phyloP scores from a whole-genome alignment of 345 rosid species.

The Bretschneidera sinensis region DNA sequence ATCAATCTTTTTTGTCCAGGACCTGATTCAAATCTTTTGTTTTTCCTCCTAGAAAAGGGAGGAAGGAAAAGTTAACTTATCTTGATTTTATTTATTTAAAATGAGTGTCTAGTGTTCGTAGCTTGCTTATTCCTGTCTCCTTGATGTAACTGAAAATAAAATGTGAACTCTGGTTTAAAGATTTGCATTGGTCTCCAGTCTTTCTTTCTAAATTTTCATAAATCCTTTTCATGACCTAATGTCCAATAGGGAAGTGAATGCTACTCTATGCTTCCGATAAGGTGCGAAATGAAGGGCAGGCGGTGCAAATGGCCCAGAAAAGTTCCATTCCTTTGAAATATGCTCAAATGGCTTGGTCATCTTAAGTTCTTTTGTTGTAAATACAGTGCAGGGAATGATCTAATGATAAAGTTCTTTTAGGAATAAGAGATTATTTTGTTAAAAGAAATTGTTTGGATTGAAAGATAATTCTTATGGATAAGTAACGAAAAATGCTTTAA shows the following conservation, averaged over 20 bases:
- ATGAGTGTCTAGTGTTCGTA: neutral
- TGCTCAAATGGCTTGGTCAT: neutral
- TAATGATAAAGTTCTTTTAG: neutral
- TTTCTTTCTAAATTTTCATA: too few relatives aligned
- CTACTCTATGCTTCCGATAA: neutral
- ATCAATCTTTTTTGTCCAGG: neutral
- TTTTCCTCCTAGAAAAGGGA: neutral
- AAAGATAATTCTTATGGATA: neutral
- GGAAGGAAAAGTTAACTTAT: neutral
- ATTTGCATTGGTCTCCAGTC: neutral
- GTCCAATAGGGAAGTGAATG: neutral
- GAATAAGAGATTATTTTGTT: neutral
- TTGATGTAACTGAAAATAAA: too few relatives aligned
- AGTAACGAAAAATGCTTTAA: neutral
- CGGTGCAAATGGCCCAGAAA: neutral
- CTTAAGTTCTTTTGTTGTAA: too few relatives aligned
- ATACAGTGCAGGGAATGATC: too few relatives aligned
- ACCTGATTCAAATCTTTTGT: neutral
- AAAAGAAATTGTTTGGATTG: neutral
- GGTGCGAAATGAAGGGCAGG: neutral
- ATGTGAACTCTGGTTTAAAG: too few relatives aligned
- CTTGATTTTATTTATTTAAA: too few relatives aligned
- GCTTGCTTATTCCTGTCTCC: too few relatives aligned
- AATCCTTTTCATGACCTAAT: neutral
- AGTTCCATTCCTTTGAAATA: neutral